These are phyloP conservation scores for Mycena venus DNA, from an alignment of 768 basidiomycete genomes.

Conservation along the genomic window DNA sequence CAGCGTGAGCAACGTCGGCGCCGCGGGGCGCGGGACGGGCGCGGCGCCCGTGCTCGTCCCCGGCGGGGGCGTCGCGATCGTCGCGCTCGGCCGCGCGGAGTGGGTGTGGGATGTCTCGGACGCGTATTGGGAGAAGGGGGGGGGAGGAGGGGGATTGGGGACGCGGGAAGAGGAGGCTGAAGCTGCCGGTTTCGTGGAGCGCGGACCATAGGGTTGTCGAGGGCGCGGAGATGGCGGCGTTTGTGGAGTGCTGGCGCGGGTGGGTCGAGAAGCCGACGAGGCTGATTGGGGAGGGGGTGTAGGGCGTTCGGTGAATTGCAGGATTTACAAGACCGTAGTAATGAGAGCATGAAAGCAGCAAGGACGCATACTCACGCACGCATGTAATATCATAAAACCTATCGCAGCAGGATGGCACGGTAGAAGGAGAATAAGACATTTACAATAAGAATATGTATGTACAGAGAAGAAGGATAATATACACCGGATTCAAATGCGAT, in stretches of 20 bases:
- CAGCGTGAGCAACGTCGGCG: conserved; percentile 87
- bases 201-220: conserved; percentile 92
- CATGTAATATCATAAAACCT: neutral
- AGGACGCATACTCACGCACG: neutral
- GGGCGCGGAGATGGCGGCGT: conserved; percentile 90
- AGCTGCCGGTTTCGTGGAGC: conserved; percentile 80
- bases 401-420: neutral
- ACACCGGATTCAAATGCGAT: too few relatives aligned
- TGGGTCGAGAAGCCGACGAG: conserved; percentile 84
- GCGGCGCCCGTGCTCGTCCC: conserved; percentile 85
- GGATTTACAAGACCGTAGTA: too few relatives aligned
- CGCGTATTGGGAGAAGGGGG: conserved; percentile 14
- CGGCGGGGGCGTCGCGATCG: conserved; percentile 69
- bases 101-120: conserved; percentile 26
- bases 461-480: too few relatives aligned
- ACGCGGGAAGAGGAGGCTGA: conserved; percentile 18
- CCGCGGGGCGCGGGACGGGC: conserved; percentile 76
- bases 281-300: conserved; percentile 70
- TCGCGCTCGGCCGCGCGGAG: conserved; percentile 34
- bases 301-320: neutral
- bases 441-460: too few relatives aligned
- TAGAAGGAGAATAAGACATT: neutral
- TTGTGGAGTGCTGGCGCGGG: conserved; percentile 87
- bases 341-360: too few relatives aligned
- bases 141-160: conserved; percentile 44